Evolutionary conservation across 2,329 filamentous ascomycete genomes (phyloP).

Genomic region (Monosporascus sp.): DNA sequence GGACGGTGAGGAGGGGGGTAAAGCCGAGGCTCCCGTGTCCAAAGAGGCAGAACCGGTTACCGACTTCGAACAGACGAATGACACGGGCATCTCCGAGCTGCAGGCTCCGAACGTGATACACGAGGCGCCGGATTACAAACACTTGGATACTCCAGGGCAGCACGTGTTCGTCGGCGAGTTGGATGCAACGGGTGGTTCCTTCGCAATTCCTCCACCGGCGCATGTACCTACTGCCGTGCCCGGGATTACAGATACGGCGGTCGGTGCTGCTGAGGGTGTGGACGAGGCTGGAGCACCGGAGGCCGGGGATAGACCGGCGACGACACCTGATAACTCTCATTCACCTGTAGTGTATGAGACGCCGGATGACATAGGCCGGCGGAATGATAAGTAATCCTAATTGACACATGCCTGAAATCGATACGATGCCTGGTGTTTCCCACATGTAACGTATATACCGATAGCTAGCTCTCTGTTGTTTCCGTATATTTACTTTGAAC

Average conservation of each 20-base stretch:
- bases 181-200: constrained; percentile 3
- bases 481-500: too few relatives aligned
- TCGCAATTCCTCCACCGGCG: not conserved
- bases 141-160: not conserved
- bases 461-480: too few relatives aligned
- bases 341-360: not conserved
- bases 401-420: not conserved
- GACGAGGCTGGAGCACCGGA: not conserved
- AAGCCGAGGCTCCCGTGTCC: not conserved
- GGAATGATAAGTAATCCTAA: not conserved
- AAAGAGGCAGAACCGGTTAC: not conserved
- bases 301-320: not conserved
- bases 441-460: too few relatives aligned
- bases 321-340: not conserved
- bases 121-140: constrained; percentile 2
- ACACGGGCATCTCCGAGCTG: not conserved
- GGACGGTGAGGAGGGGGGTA: not conserved
- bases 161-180: constrained; percentile 1
- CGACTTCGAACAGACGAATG: not conserved
- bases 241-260: not conserved
- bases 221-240: not conserved
- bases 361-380: not conserved
- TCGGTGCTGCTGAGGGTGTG: not conserved
- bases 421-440: too few relatives aligned
- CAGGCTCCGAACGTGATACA: constrained; percentile 1